Evolutionary conservation across 306 rosid genomes (phyloP), one percentile per base, ranked within the genome.

Genomic region (Leucaena leucocephala): DNA sequence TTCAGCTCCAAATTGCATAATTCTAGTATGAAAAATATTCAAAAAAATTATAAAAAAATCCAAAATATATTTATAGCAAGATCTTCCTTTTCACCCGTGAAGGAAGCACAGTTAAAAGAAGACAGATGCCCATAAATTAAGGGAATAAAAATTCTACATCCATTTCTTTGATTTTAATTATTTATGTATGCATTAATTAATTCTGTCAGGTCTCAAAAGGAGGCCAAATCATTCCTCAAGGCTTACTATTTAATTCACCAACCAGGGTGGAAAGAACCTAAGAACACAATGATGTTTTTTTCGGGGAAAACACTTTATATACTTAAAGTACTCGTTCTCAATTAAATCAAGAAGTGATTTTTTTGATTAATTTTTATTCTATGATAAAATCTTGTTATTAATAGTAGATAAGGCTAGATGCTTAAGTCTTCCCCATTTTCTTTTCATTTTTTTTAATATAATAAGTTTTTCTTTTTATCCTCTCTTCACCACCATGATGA

Each of bases 1-100:
- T 76, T 55, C 34, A 63, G 72, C 66, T 68, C 34, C 19, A 63
- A 71, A 19, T 22, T 62, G 42, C 67, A 40, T 17, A 8, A 52
- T 54, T n/a, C 0, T 54, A n/a, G 5, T 3, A 54, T 54, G 59
- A n/a, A 16, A 15, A 54, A 7, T 10, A 48, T 48, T 17, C 6
- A 4, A 6, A 54, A 54, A 49, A 5, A 49, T 1, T 13, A 4
- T 14, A n/a, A 6, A 55, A 54, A 55, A 2, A 7, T 55, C 22
- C 10, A 3, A 7, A 55, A 55, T 8, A 55, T n/a, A 55, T 2
- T 7, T 7, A 55, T 19, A 8, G 13, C 4, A n/a, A 19, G 61
- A 19, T 55, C 59, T 19, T n/a, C 19, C 59, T 19, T n/a, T n/a
- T 2, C 12, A 4, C 61, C 33, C 61, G 33, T n/a, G 61, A 55